Evolutionary conservation across 192 early-diverging fungal species (phyloP), one percentile per base, ranked within the genome.

Genomic region (Spinellus fusiger): DNA sequence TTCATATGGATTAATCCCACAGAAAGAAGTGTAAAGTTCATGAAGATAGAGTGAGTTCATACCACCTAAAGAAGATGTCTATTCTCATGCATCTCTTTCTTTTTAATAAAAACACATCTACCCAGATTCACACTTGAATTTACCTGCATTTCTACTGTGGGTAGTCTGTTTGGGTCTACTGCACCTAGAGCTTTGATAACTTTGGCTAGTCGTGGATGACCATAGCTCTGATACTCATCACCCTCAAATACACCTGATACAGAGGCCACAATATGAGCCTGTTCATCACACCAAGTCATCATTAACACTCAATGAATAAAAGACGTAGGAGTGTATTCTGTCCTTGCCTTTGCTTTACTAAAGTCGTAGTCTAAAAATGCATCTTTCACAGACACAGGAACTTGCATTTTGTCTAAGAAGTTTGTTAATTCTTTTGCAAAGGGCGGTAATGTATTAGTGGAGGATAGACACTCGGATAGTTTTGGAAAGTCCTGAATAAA

Each of bases 401-500:
- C 75, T 5, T 67, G 65, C 64, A 88, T 75, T 13, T 76, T 62
- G 20, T 64, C 64, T 34, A 88, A 38, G 15, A 75, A 76, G 7
- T 74, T 64, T 12, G 59, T 33, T 22, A 88, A 52, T 15, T 70
- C 60, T 6, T 34, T n/a, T 3, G 79, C 74, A 71, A 88, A 88
- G 5, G 57, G 56, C 0, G 75, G 74, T 0, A 73, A 28, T 0
- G 63, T 35, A 2, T 34, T 38, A 1, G 40, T 58, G 38, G 48
- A 44, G 0, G 49, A 38, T 0, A 48, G 28, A 0, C 53, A 40
- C 1, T 20, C 38, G 12, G 71, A 35, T 0, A 64, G 71, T 18
- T 71, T 35, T 1, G 73, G 69, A 44, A 88, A 76, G 49, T 88
- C 86, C 53, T 88, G 86, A 10, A 88, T 81, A 68, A 77, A 88